Base-by-base conservation (phyloP, 225 moss, liverwort and hornwort species). In the Lunularia cruciata region DNA sequence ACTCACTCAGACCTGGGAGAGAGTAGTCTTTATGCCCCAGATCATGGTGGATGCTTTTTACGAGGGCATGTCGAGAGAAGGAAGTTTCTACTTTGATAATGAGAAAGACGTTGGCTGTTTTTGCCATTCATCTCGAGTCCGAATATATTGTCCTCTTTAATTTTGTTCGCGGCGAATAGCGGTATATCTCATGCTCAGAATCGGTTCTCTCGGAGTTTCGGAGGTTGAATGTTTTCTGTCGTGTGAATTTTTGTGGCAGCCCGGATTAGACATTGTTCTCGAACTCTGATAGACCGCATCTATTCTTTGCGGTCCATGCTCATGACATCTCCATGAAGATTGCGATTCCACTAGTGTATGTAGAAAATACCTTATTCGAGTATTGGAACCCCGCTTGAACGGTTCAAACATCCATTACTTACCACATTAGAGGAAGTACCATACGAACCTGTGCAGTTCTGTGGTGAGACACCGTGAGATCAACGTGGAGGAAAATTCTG, bases 21-120 rank as follows among this genome's bases (percentile, higher is more conserved):
- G 52, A 19, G 35, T 62, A 22, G 60, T 36, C 9, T 61, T 49
- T 20, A 72, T 72, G 72, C 72, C 72, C 13, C 16, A 51, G 8
- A 28, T 15, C 61, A 43, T 51, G 34, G 37, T 61, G 27, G 61
- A 48, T 19, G 26, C 48, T 28, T 37, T 61, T 53, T 64, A 64
- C 15, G 30, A 47, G 6, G 23, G 15, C 5, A 62, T 49, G 60
- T 49, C 35, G 48, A 3, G 2, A 16, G 61, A 62, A 20, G 61
- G 61, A n/a, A 34, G 47, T 14, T 72, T 72, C 35, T 39, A 36
- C 61, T 61, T 72, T 32, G 72, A 72, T 52, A 25, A 7, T 23
- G 72, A 72, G 30, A 61, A 61, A 48, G 72, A 72, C 26, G 8
- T 60, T 36, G 33, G 60, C 25, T 72, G 72, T 51, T 60, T 72